These are phyloP conservation scores for Ambrosiella xylebori DNA, from an alignment of 2,329 filamentous ascomycete species.

Conservation along the genomic window DNA sequence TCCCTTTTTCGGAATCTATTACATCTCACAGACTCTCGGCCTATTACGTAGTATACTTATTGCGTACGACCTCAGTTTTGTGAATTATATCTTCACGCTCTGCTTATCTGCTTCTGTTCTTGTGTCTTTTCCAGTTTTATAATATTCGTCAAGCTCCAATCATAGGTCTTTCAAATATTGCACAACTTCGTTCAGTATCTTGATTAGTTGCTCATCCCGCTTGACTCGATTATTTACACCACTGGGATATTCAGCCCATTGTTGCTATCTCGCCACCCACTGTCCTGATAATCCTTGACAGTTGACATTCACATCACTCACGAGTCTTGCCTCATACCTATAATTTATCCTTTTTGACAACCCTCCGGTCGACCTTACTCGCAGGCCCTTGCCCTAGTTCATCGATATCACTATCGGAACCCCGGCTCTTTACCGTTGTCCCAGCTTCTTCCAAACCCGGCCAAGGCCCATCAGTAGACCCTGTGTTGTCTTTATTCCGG, in stretches of 20 bases:
- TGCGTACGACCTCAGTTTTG: neutral
- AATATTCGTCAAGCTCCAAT: too few relatives aligned
- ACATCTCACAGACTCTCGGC: neutral
- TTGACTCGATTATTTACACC: too few relatives aligned
- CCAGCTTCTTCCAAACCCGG: neutral
- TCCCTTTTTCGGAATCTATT: neutral
- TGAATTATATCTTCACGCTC: neutral
- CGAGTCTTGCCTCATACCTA: too few relatives aligned
- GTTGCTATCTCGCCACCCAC: neutral
- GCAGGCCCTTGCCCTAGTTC: neutral
- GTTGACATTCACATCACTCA: neutral
- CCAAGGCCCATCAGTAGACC: neutral
- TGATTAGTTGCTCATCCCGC: neutral
- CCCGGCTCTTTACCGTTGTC: neutral
- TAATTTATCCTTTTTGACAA: neutral
- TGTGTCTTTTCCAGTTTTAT: neutral
- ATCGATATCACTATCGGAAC: neutral
- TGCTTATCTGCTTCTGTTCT: neutral
- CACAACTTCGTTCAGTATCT: neutral
- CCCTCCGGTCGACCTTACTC: neutral
- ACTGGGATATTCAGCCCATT: too few relatives aligned
- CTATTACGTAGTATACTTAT: neutral
- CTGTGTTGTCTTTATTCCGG: neutral
- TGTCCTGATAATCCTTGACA: neutral
- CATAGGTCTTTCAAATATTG: neutral